Conservation (phyloP, 164 flowering plant species). For the Paratinospora sagittata region DNA sequence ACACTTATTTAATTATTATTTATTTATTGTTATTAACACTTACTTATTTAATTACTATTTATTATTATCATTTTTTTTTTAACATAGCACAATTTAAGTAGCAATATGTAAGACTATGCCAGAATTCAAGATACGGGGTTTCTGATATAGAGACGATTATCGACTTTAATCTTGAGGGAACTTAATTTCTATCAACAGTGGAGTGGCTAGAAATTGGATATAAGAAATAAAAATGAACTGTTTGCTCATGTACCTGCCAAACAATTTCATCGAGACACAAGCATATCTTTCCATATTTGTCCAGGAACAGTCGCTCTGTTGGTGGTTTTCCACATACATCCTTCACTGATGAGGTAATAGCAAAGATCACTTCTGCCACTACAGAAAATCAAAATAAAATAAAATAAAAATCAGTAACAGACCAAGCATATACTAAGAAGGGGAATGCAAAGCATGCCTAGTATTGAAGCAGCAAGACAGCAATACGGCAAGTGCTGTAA, state of each 20-base stretch:
- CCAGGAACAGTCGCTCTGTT: slow-evolving; percentile 86
- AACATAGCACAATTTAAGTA: too few species aligned
- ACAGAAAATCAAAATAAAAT: slow-evolving; percentile 15
- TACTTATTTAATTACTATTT: too few species aligned
- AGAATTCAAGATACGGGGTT: too few species aligned
- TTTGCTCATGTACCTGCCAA: slow-evolving; percentile 56
- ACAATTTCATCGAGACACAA: slow-evolving; percentile 88
- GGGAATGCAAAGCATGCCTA: too few species aligned
- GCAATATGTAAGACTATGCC: too few species aligned
- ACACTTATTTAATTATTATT: too few species aligned
- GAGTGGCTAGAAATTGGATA: not conserved
- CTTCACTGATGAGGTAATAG: slow-evolving; percentile 76
- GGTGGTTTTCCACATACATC: slow-evolving; percentile 96
- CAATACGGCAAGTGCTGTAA: not conserved
- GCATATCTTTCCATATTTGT: slow-evolving; percentile 88
- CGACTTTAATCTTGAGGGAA: too few species aligned
- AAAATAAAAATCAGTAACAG: not conserved
- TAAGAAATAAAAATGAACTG: not conserved
- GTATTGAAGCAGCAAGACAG: too few species aligned
- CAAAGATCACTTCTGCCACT: slow-evolving; percentile 94
- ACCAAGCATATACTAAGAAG: not conserved
- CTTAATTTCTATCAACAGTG: not conserved
- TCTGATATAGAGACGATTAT: too few species aligned
- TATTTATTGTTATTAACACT: too few species aligned
- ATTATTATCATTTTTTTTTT: too few species aligned